A percentile compares a stretch with the other conserved stretches of the same genome.
Conservation (phyloP, 2,329 filamentous ascomycete species). For the Diplocarpon rosae region DNA sequence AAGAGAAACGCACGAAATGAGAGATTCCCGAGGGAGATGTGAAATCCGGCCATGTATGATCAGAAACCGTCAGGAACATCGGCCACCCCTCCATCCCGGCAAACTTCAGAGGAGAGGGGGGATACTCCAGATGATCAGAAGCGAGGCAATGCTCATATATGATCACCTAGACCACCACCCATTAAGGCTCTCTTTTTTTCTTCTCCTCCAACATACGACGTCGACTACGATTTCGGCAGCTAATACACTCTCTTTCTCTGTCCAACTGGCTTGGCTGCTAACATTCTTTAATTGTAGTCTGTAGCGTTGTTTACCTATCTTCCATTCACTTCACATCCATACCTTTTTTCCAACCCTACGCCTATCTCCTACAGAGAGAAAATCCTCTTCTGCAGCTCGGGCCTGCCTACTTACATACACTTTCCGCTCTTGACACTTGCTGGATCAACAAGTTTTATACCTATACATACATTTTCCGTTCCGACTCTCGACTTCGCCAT, state of each 20-base stretch:
- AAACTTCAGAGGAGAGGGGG: constrained; percentile 16
- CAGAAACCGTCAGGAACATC: constrained; percentile 27
- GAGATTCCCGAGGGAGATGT: constrained; percentile 20
- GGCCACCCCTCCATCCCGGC: constrained; percentile 15
- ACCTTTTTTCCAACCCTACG: constrained; percentile 10
- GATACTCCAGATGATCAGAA: constrained; percentile 20
- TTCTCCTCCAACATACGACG: constrained; percentile 25
- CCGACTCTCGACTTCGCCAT: constrained; percentile 1
- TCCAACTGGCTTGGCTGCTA: constrained; percentile 44
- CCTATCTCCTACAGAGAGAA: constrained; percentile 23
- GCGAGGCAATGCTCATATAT: constrained; percentile 23
- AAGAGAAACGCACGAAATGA: constrained; percentile 25
- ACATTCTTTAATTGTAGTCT: constrained; percentile 36
- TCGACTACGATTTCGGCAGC: constrained; percentile 27
- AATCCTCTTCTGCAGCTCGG: constrained; percentile 37
- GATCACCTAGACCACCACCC: constrained; percentile 8
- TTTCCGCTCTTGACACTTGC: constrained; percentile 26
- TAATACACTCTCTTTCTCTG: constrained; percentile 35
- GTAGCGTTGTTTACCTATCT: constrained; percentile 23
- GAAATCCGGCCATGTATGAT: constrained; percentile 27
- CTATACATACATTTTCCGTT: no score
- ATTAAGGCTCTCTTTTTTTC: constrained; percentile 15
- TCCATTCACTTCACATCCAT: constrained; percentile 19
- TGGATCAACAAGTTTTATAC: constrained; percentile 20
- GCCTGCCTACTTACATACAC: constrained; percentile 28